These are phyloP conservation scores for Lasiosphaeriaceae sp. DNA, from an alignment of 495 filamentous ascomycete genomes.

Conservation along the genomic window DNA sequence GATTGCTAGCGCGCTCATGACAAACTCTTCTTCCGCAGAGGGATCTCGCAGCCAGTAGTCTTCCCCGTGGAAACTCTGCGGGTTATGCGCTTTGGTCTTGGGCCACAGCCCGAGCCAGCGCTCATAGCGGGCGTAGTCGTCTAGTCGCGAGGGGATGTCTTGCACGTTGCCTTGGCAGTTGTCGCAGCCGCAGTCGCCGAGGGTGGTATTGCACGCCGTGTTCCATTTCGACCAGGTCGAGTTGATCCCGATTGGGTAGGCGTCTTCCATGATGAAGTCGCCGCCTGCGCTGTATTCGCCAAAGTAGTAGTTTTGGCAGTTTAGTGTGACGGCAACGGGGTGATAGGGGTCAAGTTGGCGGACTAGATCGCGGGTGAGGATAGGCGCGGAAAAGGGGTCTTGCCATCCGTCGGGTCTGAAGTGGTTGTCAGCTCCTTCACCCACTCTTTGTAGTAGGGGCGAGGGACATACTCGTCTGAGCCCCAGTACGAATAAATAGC, in stretches of 20 bases:
- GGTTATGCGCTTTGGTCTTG: constrained; percentile 57
- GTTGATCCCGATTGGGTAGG: constrained; percentile 64
- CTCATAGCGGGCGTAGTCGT: constrained; percentile 46
- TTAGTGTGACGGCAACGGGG: constrained; percentile 61
- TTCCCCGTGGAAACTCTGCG: constrained; percentile 61
- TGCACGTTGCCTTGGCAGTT: constrained; percentile 54
- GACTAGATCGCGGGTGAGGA: constrained; percentile 40
- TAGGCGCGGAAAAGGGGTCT: constrained; percentile 50
- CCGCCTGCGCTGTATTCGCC: constrained; percentile 55
- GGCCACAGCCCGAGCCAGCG: constrained; percentile 38
- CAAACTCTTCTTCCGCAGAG: constrained; percentile 50
- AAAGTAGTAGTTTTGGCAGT: constrained; percentile 70
- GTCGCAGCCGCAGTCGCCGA: constrained; percentile 72
- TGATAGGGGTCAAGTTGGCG: constrained; percentile 63
- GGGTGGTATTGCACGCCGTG: constrained; percentile 59
- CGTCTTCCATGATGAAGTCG: constrained; percentile 64
- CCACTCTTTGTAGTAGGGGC: background rate
- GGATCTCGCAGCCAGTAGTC: constrained; percentile 60
- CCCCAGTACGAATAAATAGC: constrained; percentile 64
- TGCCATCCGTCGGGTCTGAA: constrained; percentile 59
- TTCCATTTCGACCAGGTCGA: constrained; percentile 45
- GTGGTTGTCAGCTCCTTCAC: no score
- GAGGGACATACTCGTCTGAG: constrained; percentile 51
- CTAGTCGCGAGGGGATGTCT: constrained; percentile 54
- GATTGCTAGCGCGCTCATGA: constrained; percentile 57